Evolutionary conservation across 2,329 filamentous ascomycete species (phyloP).

Genomic region (Erysiphe neolycopersici): DNA sequence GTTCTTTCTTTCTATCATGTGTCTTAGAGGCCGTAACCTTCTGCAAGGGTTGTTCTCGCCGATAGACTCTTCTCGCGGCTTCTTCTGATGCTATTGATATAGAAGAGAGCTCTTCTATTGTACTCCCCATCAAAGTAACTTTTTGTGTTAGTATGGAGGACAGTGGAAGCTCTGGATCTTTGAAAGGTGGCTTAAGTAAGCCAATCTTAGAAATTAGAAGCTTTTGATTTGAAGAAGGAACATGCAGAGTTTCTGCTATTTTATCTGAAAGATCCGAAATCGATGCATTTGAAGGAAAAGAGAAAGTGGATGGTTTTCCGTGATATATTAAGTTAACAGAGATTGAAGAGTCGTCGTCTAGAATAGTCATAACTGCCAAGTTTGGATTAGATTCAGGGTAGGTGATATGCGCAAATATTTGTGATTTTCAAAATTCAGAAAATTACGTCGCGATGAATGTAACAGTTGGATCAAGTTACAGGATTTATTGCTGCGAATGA

Average conservation of each 20-base stretch:
- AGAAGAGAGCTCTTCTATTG: constrained; percentile 28
- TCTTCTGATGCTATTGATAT: constrained; percentile 23
- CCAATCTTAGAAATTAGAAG: constrained; percentile 38
- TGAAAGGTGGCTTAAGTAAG: constrained; percentile 36
- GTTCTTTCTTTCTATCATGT: constrained; percentile 19
- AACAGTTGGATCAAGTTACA: too few species aligned
- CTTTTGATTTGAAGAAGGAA: constrained; percentile 39
- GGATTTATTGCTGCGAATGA: too few species aligned
- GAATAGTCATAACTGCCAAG: constrained; percentile 3
- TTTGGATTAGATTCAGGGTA: neutral
- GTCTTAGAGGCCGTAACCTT: constrained; percentile 16
- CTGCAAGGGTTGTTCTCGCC: constrained; percentile 11
- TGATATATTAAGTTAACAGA: constrained; percentile 22
- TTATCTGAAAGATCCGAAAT: constrained; percentile 30
- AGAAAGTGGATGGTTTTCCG: constrained; percentile 19
- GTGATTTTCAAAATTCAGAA: neutral
- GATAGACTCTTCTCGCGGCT: constrained; percentile 22
- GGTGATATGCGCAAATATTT: neutral
- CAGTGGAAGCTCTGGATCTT: constrained; percentile 23
- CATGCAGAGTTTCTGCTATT: constrained; percentile 27
- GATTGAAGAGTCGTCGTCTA: constrained; percentile 13
- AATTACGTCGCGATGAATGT: neutral
- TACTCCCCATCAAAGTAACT: constrained; percentile 37
- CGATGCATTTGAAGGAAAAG: constrained; percentile 20
- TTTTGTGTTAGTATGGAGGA: constrained; percentile 28